phyloP scores from a whole-genome alignment of 495 filamentous ascomycete genomes.

The Neurospora pannonica region DNA sequence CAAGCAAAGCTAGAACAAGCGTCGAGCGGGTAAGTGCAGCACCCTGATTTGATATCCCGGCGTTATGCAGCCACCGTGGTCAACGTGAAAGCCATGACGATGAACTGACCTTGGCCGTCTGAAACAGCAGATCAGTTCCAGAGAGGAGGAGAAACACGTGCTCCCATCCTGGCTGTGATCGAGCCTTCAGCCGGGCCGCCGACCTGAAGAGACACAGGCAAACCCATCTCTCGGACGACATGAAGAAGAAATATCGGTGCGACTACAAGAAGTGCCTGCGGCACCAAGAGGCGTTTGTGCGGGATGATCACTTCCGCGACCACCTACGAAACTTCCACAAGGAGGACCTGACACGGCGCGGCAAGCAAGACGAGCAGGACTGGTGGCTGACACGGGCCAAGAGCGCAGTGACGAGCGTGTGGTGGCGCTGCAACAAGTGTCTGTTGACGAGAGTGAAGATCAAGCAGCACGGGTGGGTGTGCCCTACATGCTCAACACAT shows the following conservation, averaged over 20 bases:
- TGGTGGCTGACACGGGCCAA: slow-evolving; percentile 13
- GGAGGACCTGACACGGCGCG: slow-evolving; percentile 36
- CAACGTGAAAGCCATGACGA: background rate
- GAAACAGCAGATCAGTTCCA: background rate
- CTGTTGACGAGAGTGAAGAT: slow-evolving; percentile 25
- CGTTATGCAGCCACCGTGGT: background rate
- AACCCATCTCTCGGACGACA: slow-evolving; percentile 22
- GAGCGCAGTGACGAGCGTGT: slow-evolving; percentile 18
- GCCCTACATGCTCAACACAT: slow-evolving; percentile 27
- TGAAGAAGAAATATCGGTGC: slow-evolving; percentile 31
- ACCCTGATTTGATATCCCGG: background rate
- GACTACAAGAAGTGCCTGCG: slow-evolving; percentile 34
- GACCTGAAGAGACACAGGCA: slow-evolving; percentile 39
- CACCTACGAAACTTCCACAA: slow-evolving; percentile 41
- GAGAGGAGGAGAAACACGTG: slow-evolving; percentile 16
- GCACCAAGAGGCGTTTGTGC: slow-evolving; percentile 26
- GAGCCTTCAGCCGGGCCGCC: slow-evolving; percentile 33
- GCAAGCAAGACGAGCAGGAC: slow-evolving; percentile 6
- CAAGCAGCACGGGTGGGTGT: slow-evolving; percentile 26
- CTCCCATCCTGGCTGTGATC: slow-evolving; percentile 18
- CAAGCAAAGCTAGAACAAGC: background rate
- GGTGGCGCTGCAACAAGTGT: slow-evolving; percentile 42
- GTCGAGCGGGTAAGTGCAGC: background rate
- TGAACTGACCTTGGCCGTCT: background rate
- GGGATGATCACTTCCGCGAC: slow-evolving; percentile 39